Percentiles rank a stretch among this genome's conserved stretches.
These are phyloP conservation scores for Trichoderma breve DNA, from an alignment of 2,329 filamentous ascomycete species.

Conservation along the genomic window DNA sequence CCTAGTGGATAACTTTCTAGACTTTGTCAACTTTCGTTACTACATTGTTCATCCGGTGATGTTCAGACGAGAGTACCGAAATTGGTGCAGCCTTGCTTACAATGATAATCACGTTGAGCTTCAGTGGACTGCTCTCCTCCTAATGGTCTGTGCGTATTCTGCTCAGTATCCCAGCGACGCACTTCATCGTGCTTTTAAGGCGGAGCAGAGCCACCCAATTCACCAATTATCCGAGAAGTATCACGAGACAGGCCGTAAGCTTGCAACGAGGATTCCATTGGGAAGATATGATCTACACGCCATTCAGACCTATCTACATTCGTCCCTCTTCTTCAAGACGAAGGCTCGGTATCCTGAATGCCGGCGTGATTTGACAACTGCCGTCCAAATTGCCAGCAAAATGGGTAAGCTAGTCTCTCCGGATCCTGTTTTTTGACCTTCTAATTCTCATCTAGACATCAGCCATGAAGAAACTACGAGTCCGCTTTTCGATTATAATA, in stretches of 20 bases:
- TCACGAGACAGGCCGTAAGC: slow-evolving; percentile 35
- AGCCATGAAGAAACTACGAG: slow-evolving; percentile 32
- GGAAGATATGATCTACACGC: slow-evolving; percentile 35
- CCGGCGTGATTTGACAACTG: slow-evolving; percentile 38
- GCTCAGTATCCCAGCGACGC: slow-evolving; percentile 34
- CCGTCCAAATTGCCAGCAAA: slow-evolving; percentile 31
- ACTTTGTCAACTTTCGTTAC: slow-evolving; percentile 40
- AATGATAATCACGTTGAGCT: slow-evolving; percentile 33
- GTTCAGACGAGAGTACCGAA: slow-evolving; percentile 37
- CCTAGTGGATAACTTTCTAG: slow-evolving; percentile 39
- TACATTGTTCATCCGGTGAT: slow-evolving; percentile 39
- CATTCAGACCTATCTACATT: slow-evolving; percentile 38
- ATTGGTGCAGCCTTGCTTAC: slow-evolving; percentile 36
- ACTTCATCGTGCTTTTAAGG: slow-evolving; percentile 33
- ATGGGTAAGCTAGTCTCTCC: slow-evolving; percentile 27
- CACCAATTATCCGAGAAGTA: slow-evolving; percentile 33
- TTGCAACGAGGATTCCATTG: slow-evolving; percentile 34
- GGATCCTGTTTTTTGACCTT: not conserved
- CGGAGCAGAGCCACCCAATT: slow-evolving; percentile 31
- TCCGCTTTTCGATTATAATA: slow-evolving; percentile 34
- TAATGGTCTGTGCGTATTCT: slow-evolving; percentile 40
- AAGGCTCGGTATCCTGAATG: slow-evolving; percentile 38
- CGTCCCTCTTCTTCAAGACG: slow-evolving; percentile 39
- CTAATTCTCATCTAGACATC: slow-evolving; percentile 27
- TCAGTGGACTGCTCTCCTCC: slow-evolving; percentile 40